Evolutionary conservation across 805 yeast species (phyloP), one percentile per base, ranked within the genome.

Genomic region (Sugiyamaella smithiae): DNA sequence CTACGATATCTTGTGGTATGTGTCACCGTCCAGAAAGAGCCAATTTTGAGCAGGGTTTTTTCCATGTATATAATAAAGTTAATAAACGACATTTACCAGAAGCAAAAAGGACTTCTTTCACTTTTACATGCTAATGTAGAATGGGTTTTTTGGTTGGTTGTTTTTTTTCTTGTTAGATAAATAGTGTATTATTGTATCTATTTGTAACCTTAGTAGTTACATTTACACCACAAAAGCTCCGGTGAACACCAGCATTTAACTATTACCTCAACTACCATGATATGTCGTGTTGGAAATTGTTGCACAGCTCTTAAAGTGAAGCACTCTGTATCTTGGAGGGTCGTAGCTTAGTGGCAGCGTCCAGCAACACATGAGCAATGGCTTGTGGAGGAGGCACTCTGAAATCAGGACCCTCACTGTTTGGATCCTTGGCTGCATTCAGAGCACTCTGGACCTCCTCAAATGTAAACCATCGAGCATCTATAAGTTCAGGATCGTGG

Each of bases 401-500:
- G 50, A 58, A 54, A 5, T 32, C 53, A 1, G 51, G 38, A 8
- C 17, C 33, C 6, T 22, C 32, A 14, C 31, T 22, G 9, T 26
- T 36, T n/a, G 43, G 45, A n/a, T 32, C 37, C 37, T 49, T 54
- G 8, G 62, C 49, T 19, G 44, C 41, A 8, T 45, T 49, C 46
- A 67, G 45, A 17, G 82, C 69, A 43, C 68, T 63, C 26, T 67
- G 67, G 19, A 88, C 71, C 36, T 77, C 81, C 1, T 65, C 68
- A 2, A 75, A 68, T 50, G 82, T 80, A 56, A 89, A 83, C 97
- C 97, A 90, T 58, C 80, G 73, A 12, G 96, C 96, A 61, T 88
- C 96, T 19, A 72, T 77, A 47, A 91, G 71, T 67, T 91, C 99
- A 25, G 86, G 81, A 64, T 91, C 99, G 63, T 88, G 88, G 11